Base-by-base conservation (phyloP, 768 basidiomycete genomes). In the Lanmaoa rubissima region DNA sequence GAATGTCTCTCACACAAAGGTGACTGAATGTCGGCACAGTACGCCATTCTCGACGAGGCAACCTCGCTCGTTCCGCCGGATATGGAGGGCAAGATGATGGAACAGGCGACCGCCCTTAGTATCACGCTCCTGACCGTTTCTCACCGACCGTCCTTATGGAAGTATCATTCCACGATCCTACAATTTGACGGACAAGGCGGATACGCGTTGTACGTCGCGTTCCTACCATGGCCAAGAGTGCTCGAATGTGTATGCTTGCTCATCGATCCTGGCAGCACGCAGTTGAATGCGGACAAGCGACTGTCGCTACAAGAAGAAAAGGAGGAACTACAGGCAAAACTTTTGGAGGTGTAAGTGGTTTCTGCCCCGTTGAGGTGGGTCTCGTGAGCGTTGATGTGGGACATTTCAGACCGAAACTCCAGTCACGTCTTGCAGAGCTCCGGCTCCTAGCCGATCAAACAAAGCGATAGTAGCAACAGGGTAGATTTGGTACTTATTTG, bases 51-150 rank as follows among this genome's bases (percentile, higher is more conserved):
- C 47, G 96, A 99, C 65, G 96, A 99, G 69, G 95, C 95, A 51
- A 98, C 96, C 4, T 93, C 91, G 17, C 86, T 95, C 4, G 95
- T 99, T 9, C 94, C 94, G 4, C 82, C 88, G 5, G 92, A 95
- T 51, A 87, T 95, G 71, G 96, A 98, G 74, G 92, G 89, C 49
- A 76, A 81, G 73, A 95, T 98, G 93, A 98, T 96, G 86, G 91
- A 93, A 67, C 83, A 90, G 63, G 95, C 94, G 2, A 90, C 90
- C 0, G 76, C 80, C 50, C 78, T 97, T 28, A 90, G 89, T 2
- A 98, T 98, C 65, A 98, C 95, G 0, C 80, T 98, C 26, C 74
- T 98, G 61, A 98, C 94, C 1, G 95, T 98, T 34, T 96, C 94
- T 38, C 95, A 98, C 75, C 86, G 95, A 10, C 92, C 95, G 21